Base-by-base conservation (phyloP, 2,329 filamentous ascomycete species). In the Pseudopithomyces chartarum region DNA sequence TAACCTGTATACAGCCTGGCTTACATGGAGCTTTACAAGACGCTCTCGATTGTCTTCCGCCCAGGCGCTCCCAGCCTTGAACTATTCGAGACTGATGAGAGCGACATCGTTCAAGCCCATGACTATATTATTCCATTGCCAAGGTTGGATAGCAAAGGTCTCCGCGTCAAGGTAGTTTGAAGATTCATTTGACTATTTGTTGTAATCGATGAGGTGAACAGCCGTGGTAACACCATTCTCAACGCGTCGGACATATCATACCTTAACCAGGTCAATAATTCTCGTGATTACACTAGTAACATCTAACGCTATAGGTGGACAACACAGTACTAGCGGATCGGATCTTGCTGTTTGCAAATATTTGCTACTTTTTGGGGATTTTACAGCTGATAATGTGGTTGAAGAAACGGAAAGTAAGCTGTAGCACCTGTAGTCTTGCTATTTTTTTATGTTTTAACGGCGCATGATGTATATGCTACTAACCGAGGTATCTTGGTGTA, bases 101-200 rank as follows among this genome's bases (percentile, higher is more conserved):
- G 39, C 7, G 63, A 68, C 43, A 62, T 68, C 26, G 58, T 47
- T 10, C 49, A 59, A 12, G 56, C 45, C 23, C 61, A 68, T 36
- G 70, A 75, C 59, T 67, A 60, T 20, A 68, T 74, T 36, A 61
- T 66, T 15, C 67, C 71, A 3, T 54, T 63, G n/a, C 58, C 65
- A 3, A 59, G 45, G 32, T 23, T 60, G 20, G 58, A 65, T 12
- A 59, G 60, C 2, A 69, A 69, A 51, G 71, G 66, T 2, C 20
- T 55, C 17, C 43, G 52, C n/a, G 34, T 52, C 19, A 45, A 52
- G 38, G 50, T 52, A 1, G 23, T 51, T 7, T 51, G 23, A 42
- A n/a, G 19, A 29, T 8, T n/a, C 42, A 45, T 8, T 32, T 45
- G 5, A 26, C 3, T 29, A 29, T 29, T 8, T 29, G 4, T 19